Conservation (phyloP, 768 basidiomycete genomes). For the Lyophyllum semitale region DNA sequence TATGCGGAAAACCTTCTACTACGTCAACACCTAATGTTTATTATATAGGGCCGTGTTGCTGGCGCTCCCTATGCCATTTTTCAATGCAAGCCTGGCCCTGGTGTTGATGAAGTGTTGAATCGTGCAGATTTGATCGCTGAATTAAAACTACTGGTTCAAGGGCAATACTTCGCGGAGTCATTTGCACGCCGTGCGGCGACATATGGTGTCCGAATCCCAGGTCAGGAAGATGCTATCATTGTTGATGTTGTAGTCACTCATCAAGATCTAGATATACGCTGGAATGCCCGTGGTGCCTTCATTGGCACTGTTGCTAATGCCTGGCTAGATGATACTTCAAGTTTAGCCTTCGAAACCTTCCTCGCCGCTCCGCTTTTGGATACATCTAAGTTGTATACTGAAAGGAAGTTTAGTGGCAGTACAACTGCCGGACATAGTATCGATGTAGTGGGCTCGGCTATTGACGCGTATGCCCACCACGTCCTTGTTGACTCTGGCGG, state of each 20-base stretch:
- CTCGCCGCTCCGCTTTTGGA: neutral
- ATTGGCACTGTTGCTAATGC: neutral
- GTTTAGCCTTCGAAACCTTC: neutral
- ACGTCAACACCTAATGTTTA: too few relatives aligned
- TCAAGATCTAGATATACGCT: neutral
- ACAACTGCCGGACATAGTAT: neutral
- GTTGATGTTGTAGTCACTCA: too few relatives aligned
- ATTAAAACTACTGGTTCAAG: neutral
- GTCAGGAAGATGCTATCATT: too few relatives aligned
- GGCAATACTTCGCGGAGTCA: neutral
- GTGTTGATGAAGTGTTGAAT: neutral
- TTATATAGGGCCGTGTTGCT: too few relatives aligned
- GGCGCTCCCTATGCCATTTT: neutral
- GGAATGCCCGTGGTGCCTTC: neutral
- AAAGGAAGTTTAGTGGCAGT: constrained; percentile 4
- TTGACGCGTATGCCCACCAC: constrained; percentile 10
- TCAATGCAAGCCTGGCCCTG: neutral
- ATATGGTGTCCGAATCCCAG: too few relatives aligned
- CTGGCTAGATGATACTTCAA: neutral
- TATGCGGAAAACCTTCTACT: too few relatives aligned
- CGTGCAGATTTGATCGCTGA: neutral
- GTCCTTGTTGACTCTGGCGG: neutral
- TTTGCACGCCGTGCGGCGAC: neutral
- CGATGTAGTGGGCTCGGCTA: neutral
- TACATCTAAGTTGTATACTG: neutral